phyloP scores from a whole-genome alignment of 345 rosid genomes.

The Eucalyptus cloeziana region DNA sequence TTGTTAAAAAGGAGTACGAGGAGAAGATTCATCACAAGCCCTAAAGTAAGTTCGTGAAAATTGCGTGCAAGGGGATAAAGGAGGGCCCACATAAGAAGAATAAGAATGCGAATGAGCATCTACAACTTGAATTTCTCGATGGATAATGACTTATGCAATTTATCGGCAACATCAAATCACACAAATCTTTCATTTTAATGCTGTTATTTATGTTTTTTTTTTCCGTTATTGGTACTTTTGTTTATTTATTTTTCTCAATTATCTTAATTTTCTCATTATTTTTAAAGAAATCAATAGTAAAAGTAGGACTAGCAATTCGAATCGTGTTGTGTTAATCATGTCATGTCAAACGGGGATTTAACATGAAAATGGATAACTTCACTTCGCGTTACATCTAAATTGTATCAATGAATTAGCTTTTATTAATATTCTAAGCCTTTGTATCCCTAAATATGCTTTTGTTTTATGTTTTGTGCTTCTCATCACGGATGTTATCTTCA shows the following conservation, averaged over 20 bases:
- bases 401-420: background rate
- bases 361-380: background rate
- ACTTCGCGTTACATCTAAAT: background rate
- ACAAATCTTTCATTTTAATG: background rate
- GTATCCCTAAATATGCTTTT: background rate
- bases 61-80: background rate
- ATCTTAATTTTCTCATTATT: background rate
- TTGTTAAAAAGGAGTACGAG: background rate
- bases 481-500: background rate
- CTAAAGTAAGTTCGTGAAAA: background rate
- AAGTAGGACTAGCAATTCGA: background rate
- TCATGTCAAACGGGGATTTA: fast-evolving
- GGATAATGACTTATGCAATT: too few relatives aligned
- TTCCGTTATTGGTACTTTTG: background rate
- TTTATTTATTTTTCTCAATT: background rate
- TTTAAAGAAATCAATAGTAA: background rate
- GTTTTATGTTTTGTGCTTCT: background rate
- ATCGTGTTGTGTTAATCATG: background rate
- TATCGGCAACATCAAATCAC: background rate
- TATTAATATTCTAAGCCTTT: background rate
- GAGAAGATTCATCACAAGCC: background rate
- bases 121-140: background rate
- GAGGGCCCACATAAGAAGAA: background rate
- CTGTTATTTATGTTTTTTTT: background rate
- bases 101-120: background rate